phyloP scores from a whole-genome alignment of 2,329 filamentous ascomycete genomes.

The Arthrinium puccinioides region DNA sequence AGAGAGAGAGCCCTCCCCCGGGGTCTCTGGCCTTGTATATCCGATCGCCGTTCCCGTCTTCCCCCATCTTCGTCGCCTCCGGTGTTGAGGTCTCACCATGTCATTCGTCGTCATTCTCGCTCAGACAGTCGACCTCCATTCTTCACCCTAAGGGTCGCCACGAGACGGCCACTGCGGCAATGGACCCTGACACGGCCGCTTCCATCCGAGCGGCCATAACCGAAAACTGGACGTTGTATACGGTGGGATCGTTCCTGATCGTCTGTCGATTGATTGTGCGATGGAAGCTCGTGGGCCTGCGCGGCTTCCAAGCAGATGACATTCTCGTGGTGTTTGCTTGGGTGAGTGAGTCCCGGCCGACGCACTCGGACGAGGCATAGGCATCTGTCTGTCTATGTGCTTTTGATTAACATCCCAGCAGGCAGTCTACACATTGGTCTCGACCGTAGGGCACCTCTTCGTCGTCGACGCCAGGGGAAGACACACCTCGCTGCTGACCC shows the following conservation, averaged over 20 bases:
- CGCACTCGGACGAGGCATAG: not conserved
- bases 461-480: constrained; percentile 19
- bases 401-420: no score
- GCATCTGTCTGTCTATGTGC: not conserved
- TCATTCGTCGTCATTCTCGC: no score
- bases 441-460: constrained; percentile 11
- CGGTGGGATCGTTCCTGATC: constrained; percentile 23
- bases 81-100: no score
- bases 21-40: no score
- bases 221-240: constrained; percentile 30
- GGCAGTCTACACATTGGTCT: constrained; percentile 3
- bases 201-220: constrained; percentile 9
- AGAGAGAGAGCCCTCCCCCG: no score
- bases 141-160: no score
- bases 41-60: no score
- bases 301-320: constrained; percentile 25
- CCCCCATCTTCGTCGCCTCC: no score
- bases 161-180: not conserved
- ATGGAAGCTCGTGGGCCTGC: constrained; percentile 23
- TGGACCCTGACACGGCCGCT: not conserved
- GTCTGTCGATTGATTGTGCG: constrained; percentile 23
- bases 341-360: constrained; percentile 9
- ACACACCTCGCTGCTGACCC: constrained; percentile 21
- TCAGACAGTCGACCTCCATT: no score
- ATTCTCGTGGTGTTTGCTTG: constrained; percentile 22